Evolutionary conservation across 352 stramenopile species (phyloP).

Genomic region (Phytophthora melonis): DNA sequence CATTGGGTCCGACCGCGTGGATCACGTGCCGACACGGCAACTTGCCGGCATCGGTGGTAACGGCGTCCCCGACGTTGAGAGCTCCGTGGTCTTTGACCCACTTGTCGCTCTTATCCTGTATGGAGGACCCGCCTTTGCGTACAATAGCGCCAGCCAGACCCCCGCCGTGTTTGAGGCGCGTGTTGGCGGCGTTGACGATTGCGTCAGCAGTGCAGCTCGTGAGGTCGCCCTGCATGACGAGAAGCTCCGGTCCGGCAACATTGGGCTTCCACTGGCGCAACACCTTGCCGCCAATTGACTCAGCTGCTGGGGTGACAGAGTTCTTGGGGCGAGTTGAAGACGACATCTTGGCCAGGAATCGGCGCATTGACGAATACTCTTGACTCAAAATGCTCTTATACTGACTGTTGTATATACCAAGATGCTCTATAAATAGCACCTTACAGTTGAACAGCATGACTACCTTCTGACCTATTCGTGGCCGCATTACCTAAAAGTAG

Average conservation of each 20-base stretch:
- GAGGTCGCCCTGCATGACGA: conserved; percentile 53
- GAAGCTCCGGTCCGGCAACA: conserved; percentile 18
- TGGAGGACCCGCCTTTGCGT: conserved; percentile 31
- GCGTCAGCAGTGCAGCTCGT: conserved; percentile 45
- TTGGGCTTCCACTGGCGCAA: conserved; percentile 24
- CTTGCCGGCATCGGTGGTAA: conserved; percentile 41
- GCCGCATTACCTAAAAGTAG: too few relatives aligned
- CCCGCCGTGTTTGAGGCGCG: conserved; percentile 40
- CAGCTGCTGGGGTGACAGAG: not conserved
- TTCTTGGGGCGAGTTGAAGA: not conserved
- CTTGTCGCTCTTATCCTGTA: conserved; percentile 41
- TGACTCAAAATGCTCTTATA: not conserved
- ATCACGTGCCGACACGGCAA: conserved; percentile 55
- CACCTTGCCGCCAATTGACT: conserved; percentile 11
- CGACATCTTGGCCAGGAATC: not conserved
- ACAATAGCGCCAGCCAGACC: conserved; percentile 50
- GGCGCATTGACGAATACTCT: not conserved
- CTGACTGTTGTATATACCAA: not conserved
- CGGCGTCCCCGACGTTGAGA: conserved; percentile 43
- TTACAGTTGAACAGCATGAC: too few relatives aligned
- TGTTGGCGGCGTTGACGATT: conserved; percentile 62
- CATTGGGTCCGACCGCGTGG: conserved; percentile 51
- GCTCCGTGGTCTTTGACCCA: conserved; percentile 41
- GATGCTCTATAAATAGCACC: not conserved
- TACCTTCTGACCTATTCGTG: too few relatives aligned